These are phyloP conservation scores for Colletotrichum sp. DNA, from an alignment of 2,329 filamentous ascomycete species.

Conservation along the genomic window DNA sequence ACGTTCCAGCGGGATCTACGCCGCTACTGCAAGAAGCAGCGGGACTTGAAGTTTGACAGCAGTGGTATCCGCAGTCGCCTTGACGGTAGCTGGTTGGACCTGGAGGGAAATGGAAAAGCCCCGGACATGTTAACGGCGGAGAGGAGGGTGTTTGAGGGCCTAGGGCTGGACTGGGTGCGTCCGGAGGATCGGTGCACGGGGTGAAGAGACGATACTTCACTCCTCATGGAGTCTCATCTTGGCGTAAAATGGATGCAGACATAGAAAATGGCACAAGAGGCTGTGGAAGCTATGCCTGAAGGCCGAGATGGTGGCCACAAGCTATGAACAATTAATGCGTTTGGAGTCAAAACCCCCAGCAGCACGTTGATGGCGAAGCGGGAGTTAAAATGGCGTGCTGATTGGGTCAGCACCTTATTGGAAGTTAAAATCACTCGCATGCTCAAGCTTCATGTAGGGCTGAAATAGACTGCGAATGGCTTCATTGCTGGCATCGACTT, in stretches of 20 bases:
- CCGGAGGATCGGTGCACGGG: conserved; percentile 73
- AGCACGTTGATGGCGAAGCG: neutral
- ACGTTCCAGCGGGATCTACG: conserved; percentile 90
- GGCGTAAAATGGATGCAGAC: neutral
- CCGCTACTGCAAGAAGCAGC: conserved; percentile 75
- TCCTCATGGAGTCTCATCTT: neutral
- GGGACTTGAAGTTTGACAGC: conserved; percentile 86
- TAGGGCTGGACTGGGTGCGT: conserved; percentile 71
- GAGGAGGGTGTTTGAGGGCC: conserved; percentile 76
- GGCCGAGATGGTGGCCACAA: neutral
- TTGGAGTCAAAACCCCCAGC: neutral
- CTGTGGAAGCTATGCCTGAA: neutral
- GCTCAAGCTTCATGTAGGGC: neutral
- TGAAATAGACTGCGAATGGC: neutral
- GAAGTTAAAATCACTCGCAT: neutral
- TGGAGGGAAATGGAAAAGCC: conserved; percentile 65
- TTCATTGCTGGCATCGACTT: neutral
- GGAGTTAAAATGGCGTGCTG: conserved; percentile 9
- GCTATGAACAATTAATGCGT: neutral
- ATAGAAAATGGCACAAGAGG: neutral
- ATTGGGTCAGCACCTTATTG: neutral
- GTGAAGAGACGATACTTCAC: conserved; percentile 35
- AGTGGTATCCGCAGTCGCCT: conserved; percentile 77
- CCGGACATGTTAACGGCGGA: conserved; percentile 77
- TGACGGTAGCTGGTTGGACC: conserved; percentile 73